phyloP scores from a whole-genome alignment of 805 yeast species.

The Teunomyces atbi region DNA sequence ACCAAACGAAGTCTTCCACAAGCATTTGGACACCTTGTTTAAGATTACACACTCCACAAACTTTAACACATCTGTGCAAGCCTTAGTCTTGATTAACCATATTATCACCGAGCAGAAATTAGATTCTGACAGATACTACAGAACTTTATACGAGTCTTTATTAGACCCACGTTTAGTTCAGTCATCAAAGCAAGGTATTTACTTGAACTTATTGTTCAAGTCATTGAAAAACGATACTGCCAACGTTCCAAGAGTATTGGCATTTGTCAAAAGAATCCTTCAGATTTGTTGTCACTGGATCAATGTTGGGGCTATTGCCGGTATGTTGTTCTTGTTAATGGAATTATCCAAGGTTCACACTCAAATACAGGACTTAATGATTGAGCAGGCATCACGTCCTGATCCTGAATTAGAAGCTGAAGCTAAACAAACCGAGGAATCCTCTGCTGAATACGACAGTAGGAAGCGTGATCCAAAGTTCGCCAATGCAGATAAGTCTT shows the following conservation, averaged over 20 bases:
- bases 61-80: slow-evolving; percentile 92
- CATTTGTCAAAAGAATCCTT: slow-evolving; percentile 86
- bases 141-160: slow-evolving; percentile 86
- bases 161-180: slow-evolving; percentile 77
- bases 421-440: slow-evolving; percentile 8
- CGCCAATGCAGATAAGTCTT: slow-evolving; percentile 79
- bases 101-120: slow-evolving; percentile 62
- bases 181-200: slow-evolving; percentile 93
- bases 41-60: slow-evolving; percentile 91
- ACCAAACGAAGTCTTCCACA: slow-evolving; percentile 64
- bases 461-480: slow-evolving; percentile 89
- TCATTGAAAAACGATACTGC: slow-evolving; percentile 68
- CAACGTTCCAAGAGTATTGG: slow-evolving; percentile 64
- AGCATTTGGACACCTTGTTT: slow-evolving; percentile 81
- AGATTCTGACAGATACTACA: slow-evolving; percentile 68
- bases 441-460: slow-evolving; percentile 58
- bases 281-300: slow-evolving; percentile 86
- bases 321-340: slow-evolving; percentile 71
- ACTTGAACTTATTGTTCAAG: slow-evolving; percentile 80
- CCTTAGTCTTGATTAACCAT: slow-evolving; percentile 80
- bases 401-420: slow-evolving; percentile 30
- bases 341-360: slow-evolving; percentile 68
- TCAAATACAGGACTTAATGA: slow-evolving; percentile 61
- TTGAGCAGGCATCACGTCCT: slow-evolving; percentile 46
- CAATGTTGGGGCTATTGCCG: slow-evolving; percentile 83